Evolutionary conservation across 257 asterid genomes (phyloP), one percentile per base, ranked within the genome.

Genomic region (Primulina huaijiensis): DNA sequence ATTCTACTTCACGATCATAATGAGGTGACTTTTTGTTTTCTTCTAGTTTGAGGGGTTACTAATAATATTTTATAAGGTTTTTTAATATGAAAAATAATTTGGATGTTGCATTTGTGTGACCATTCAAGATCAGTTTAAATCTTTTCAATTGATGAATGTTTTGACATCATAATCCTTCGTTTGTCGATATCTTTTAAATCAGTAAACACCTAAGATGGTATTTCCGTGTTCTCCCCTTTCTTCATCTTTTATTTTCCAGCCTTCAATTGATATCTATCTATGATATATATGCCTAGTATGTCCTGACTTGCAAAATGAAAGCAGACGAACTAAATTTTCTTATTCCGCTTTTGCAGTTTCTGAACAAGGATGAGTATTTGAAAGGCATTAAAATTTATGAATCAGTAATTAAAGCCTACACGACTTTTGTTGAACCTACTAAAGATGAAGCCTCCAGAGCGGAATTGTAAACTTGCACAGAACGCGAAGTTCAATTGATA

Each of bases 1-100:
- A 83, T 90, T 83, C 87, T 90, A 62, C 99, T 93, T 73, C 99
- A 93, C 38, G 96, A 90, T 78, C 99, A 93, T 84, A 86, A 93
- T 56, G 97, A 93, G 98, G 98, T 90, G 78, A 82, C 55, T 46
- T 57, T 65, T 66, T 76, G 31, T 65, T 53, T 65, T 68, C 64
- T 46, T 20, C 27, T 7, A 30, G 37, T 46, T 37, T 20, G 31
- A 68, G 29, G 52, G 52, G 35, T 30, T 14, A 60, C 27, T 21
- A 60, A 27, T 2, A 33, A 58, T 27, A 1, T 57, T 9, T 9
- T 58, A 20, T 64, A 12, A 68, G 21, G 21, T 55, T n/a, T 34
- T 59, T 62, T 60, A 19, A 19, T 29, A 12, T 30, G 33, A 16
- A 55, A 29, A 25, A 37, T 10, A 3, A 23, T 65, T 16, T 38